These are phyloP conservation scores for Aspergillus coremiiformis DNA, from an alignment of 495 filamentous ascomycete genomes.

Conservation along the genomic window DNA sequence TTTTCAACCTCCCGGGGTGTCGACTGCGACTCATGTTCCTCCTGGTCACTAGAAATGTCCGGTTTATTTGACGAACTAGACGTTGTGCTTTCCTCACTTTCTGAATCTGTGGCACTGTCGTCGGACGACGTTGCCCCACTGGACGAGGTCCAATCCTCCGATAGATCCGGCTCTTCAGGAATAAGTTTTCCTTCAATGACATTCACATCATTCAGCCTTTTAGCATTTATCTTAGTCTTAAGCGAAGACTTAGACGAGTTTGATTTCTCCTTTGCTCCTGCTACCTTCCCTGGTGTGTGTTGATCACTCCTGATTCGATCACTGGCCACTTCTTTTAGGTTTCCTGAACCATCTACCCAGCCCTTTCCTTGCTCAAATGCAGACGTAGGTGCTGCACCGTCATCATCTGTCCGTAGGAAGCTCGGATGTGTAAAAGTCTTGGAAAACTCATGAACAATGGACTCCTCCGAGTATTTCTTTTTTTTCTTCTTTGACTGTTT, in stretches of 20 bases:
- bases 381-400: constrained; percentile 27
- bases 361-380: constrained; percentile 63
- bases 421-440: constrained; percentile 69
- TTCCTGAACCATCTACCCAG: constrained; percentile 77
- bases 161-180: constrained; percentile 18
- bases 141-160: constrained; percentile 42
- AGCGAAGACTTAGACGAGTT: constrained; percentile 4
- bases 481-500: constrained; percentile 45
- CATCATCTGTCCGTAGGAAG: constrained; percentile 53
- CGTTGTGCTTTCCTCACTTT: constrained; percentile 18
- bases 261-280: constrained; percentile 34
- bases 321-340: constrained; percentile 56
- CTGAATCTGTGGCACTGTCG: constrained; percentile 22
- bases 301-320: constrained; percentile 28
- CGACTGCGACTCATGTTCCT: constrained; percentile 8
- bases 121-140: constrained; percentile 33
- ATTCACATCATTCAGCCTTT: not conserved
- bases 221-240: not conserved
- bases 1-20: constrained; percentile 9
- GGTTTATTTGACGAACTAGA: constrained; percentile 21
- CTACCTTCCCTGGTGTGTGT: constrained; percentile 29
- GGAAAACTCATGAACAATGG: constrained; percentile 72
- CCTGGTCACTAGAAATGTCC: constrained; percentile 16
- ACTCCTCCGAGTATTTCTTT: constrained; percentile 46
- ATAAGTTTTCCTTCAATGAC: not conserved